A percentile compares a stretch with the other conserved stretches of the same genome.
Conservation (phyloP, 192 early-diverging fungal species). For the Linnemannia zychae region DNA sequence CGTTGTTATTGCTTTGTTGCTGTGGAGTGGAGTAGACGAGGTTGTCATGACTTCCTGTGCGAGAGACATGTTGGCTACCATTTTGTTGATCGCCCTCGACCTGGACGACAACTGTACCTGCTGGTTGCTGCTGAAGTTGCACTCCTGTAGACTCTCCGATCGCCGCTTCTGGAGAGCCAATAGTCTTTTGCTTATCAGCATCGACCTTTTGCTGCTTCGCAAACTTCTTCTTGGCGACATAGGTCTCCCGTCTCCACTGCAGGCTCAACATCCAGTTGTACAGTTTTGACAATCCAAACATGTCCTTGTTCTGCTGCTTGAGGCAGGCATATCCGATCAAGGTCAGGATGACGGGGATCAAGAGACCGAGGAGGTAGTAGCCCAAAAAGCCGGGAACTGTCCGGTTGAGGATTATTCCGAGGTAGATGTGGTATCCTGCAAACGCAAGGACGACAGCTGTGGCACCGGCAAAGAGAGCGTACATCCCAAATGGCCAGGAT, state of each 20-base stretch:
- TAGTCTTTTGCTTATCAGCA: conserved; percentile 14
- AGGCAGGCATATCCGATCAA: conserved; percentile 40
- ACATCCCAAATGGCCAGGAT: conserved; percentile 75
- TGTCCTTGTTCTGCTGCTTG: conserved; percentile 61
- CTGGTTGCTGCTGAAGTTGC: conserved; percentile 2
- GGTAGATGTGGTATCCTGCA: conserved; percentile 71
- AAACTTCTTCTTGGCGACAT: conserved; percentile 12
- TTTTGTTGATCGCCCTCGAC: conserved; percentile 13
- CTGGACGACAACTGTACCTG: conserved; percentile 51
- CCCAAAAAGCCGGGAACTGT: conserved; percentile 54
- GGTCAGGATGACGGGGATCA: conserved; percentile 60
- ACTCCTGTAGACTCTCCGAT: not conserved
- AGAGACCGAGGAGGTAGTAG: conserved; percentile 61
- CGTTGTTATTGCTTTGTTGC: conserved; percentile 26
- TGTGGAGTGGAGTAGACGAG: not conserved
- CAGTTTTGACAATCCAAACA: conserved; percentile 30
- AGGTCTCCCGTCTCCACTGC: conserved; percentile 13
- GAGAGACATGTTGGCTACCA: conserved; percentile 25
- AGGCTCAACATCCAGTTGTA: conserved; percentile 32
- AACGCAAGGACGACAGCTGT: conserved; percentile 68
- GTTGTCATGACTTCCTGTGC: conserved; percentile 34
- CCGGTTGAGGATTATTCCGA: conserved; percentile 42
- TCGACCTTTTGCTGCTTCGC: conserved; percentile 24
- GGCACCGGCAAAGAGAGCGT: conserved; percentile 71
- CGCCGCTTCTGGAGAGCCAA: conserved; percentile 13